Evolutionary conservation across 1,284 basidiomycete genomes (phyloP).

Genomic region (Marasmius fiardii): DNA sequence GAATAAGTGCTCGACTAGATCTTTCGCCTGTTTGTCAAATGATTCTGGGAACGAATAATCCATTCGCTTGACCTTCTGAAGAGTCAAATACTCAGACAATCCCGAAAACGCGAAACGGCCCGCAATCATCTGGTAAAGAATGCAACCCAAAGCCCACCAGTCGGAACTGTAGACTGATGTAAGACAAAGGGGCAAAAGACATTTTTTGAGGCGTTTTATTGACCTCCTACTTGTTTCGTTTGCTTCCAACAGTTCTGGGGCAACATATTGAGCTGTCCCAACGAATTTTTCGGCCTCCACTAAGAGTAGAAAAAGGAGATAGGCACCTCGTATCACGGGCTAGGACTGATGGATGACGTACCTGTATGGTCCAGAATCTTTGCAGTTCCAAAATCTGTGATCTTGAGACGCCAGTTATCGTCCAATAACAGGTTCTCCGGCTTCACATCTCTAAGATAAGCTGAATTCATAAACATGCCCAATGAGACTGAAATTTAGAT

Average conservation of each 20-base stretch:
- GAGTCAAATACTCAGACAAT: slow-evolving; percentile 80
- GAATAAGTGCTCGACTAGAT: slow-evolving; percentile 63
- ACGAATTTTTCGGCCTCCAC: slow-evolving; percentile 77
- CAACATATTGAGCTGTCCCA: slow-evolving; percentile 95
- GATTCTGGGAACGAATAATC: slow-evolving; percentile 73
- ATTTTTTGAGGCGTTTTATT: slow-evolving; percentile 3
- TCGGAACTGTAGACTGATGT: slow-evolving; percentile 65
- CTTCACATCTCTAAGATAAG: slow-evolving; percentile 70
- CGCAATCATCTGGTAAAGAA: slow-evolving; percentile 95
- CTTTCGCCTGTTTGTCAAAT: slow-evolving; percentile 67
- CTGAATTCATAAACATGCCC: slow-evolving; percentile 5
- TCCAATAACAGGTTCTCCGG: slow-evolving; percentile 93
- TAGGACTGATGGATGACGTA: slow-evolving; percentile 25
- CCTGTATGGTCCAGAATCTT: slow-evolving; percentile 72
- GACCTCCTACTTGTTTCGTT: slow-evolving; percentile 74
- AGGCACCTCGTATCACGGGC: slow-evolving; percentile 10
- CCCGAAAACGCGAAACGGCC: slow-evolving; percentile 90
- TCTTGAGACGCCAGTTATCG: slow-evolving; percentile 81
- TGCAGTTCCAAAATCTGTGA: slow-evolving; percentile 97
- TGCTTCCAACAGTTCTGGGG: slow-evolving; percentile 84
- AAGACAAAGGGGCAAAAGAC: neutral
- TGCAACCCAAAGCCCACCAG: slow-evolving; percentile 97
- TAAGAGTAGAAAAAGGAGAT: slow-evolving; percentile 21
- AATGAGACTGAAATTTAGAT: slow-evolving; percentile 7
- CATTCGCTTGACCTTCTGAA: slow-evolving; percentile 75